Evolutionary conservation across 177 flowering plant genomes (phyloP), one percentile per base, ranked within the genome.

Genomic region (Tripterygium wilfordii): DNA sequence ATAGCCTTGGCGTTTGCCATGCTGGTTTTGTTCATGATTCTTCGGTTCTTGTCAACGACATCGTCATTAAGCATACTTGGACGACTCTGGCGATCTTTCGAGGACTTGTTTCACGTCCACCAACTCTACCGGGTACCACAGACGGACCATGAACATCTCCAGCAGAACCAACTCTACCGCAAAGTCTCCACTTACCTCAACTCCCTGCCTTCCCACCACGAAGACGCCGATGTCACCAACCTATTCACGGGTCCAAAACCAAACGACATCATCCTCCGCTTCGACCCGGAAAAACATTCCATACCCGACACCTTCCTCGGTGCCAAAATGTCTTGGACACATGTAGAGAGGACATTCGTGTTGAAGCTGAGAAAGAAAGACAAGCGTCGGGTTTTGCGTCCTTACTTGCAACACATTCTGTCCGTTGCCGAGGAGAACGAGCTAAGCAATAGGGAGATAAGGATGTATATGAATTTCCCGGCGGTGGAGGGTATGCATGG

Each of bases 391-490:
- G 60, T 88, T 8, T 67, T 88, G 40, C 74, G 79, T 1, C 86
- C 83, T n/a, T 88, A 88, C 35, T 63, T 88, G 8, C 94, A 82
- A 51, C 90, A 84, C 54, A 70, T 88, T 15, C 82, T 73, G 29
- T 28, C 76, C 1, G 70, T 69, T 25, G 49, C 71, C 21, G 90
- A 75, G 10, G 86, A 88, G 49, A 67, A 77, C 39, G 85, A 73
- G 31, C 54, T 49, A 51, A 45, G 59, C 17, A 68, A 47, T 29
- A 72, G 64, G 45, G 88, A 80, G 59, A 36, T 80, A 9, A 61
- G 58, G 54, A 62, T 85, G 27, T 74, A 51, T 48, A 53, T 76
- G 12, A 76, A 76, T 48, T 42, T 51, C 13, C n/a, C n/a, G n/a
- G n/a, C n/a, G n/a, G n/a, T n/a, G n/a, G n/a, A n/a, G n/a, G n/a